phyloP scores from a whole-genome alignment of 1,284 basidiomycete genomes.

The Laetiporus sulphureus region DNA sequence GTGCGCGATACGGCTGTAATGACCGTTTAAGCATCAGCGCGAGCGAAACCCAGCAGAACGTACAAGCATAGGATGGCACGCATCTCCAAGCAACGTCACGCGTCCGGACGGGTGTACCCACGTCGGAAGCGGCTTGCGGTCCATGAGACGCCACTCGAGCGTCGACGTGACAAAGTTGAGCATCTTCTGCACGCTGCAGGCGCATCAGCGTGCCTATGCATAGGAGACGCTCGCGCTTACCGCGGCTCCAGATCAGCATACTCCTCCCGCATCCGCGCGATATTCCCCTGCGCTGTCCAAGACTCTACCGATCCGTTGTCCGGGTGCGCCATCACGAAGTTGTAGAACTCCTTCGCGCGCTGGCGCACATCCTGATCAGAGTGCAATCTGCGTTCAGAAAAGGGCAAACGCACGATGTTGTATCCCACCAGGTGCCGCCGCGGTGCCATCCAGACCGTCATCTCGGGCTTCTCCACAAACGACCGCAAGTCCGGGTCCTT shows the following conservation, averaged over 20 bases:
- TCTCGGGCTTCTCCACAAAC: slow-evolving; percentile 33
- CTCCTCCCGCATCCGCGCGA: slow-evolving; percentile 38
- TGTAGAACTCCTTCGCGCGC: slow-evolving; percentile 35
- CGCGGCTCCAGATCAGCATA: slow-evolving; percentile 40
- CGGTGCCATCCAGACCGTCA: slow-evolving; percentile 40
- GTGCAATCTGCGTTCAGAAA: neutral
- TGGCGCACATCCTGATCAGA: slow-evolving; percentile 8
- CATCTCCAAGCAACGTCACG: slow-evolving; percentile 35
- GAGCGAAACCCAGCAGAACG: slow-evolving; percentile 20
- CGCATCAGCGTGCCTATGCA: neutral
- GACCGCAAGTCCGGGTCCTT: slow-evolving; percentile 42
- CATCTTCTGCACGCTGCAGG: slow-evolving; percentile 30
- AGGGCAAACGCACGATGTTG: slow-evolving; percentile 28
- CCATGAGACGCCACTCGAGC: slow-evolving; percentile 40
- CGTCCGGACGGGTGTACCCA: slow-evolving; percentile 35
- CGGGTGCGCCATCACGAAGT: slow-evolving; percentile 37
- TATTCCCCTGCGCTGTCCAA: slow-evolving; percentile 38
- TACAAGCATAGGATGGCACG: slow-evolving; percentile 57
- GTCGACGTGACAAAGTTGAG: slow-evolving; percentile 33
- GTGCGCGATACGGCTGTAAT: slow-evolving; percentile 56
- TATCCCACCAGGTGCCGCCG: slow-evolving; percentile 38
- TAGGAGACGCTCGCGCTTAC: slow-evolving; percentile 15
- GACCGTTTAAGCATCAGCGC: neutral
- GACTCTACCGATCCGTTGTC: slow-evolving; percentile 40
- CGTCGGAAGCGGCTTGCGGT: slow-evolving; percentile 31